phyloP scores from a whole-genome alignment of 495 filamentous ascomycete species.

The Tetracladium setigerum region DNA sequence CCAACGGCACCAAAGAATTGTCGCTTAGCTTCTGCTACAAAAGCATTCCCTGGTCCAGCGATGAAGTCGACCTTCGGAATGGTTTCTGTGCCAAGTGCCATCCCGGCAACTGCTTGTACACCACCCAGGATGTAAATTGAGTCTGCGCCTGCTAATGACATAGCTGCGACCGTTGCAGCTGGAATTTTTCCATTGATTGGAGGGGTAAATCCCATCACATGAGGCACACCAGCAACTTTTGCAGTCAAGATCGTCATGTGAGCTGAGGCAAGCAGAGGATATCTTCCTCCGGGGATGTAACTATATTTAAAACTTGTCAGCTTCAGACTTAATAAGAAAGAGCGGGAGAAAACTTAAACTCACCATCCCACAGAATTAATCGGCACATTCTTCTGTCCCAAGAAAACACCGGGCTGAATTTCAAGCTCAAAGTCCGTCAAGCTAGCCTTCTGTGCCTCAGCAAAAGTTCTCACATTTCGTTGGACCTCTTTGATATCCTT shows the following conservation, averaged over 20 bases:
- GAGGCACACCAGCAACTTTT: conserved; percentile 43
- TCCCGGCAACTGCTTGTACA: conserved; percentile 51
- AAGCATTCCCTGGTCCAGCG: conserved; percentile 46
- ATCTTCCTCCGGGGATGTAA: conserved; percentile 46
- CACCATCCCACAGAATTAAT: conserved; percentile 27
- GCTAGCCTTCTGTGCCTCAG: conserved; percentile 34
- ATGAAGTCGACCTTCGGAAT: conserved; percentile 45
- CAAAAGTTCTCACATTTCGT: conserved; percentile 41
- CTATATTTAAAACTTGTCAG: background rate
- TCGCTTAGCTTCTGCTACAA: conserved; percentile 46
- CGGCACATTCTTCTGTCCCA: conserved; percentile 42
- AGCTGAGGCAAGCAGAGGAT: conserved; percentile 47
- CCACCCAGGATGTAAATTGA: conserved; percentile 45
- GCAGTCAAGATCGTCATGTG: conserved; percentile 53
- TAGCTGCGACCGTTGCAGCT: conserved; percentile 41
- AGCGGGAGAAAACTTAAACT: background rate
- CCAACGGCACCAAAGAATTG: conserved; percentile 48
- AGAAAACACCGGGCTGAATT: conserved; percentile 38
- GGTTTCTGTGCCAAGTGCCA: conserved; percentile 61
- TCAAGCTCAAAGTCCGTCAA: conserved; percentile 42
- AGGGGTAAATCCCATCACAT: conserved; percentile 44
- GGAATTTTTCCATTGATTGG: conserved; percentile 44
- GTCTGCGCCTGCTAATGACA: conserved; percentile 46
- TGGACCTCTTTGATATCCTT: conserved; percentile 46
- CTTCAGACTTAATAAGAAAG: background rate